These are phyloP conservation scores for Pisolithus albus DNA, from an alignment of 768 basidiomycete species.

Conservation along the genomic window DNA sequence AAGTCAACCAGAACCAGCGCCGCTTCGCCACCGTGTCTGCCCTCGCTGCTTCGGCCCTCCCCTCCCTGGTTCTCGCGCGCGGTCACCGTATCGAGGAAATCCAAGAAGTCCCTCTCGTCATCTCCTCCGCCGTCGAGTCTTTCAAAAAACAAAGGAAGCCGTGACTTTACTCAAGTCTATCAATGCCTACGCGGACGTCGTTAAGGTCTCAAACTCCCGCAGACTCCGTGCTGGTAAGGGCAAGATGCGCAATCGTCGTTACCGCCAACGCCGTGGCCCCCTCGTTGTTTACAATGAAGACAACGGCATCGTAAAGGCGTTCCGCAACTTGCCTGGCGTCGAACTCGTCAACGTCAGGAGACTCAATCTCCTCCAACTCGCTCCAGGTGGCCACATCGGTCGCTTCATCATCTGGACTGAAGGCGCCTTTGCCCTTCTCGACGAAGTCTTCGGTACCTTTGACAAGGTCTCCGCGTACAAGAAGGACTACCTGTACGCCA, in stretches of 20 bases:
- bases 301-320: constrained; percentile 94
- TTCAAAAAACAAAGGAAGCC: constrained; percentile 94
- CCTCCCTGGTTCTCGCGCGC: constrained; percentile 93
- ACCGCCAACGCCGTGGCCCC: constrained; percentile 95
- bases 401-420: constrained; percentile 99
- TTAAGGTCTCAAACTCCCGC: constrained; percentile 96
- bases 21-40: constrained; percentile 97
- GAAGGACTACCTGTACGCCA: constrained; percentile 77
- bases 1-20: constrained; percentile 98
- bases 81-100: constrained; percentile 98
- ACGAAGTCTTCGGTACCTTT: constrained; percentile 92
- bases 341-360: constrained; percentile 92
- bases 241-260: constrained; percentile 93
- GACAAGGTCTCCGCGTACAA: constrained; percentile 82
- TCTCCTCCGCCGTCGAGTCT: constrained; percentile 72
- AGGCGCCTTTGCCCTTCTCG: constrained; percentile 85
- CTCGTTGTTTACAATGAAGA: constrained; percentile 97
- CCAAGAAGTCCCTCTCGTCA: constrained; percentile 92
- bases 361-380: constrained; percentile 97
- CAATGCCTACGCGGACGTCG: constrained; percentile 84
- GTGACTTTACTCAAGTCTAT: constrained; percentile 87
- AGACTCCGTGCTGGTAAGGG: constrained; percentile 97
- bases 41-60: constrained; percentile 94
- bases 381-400: constrained; percentile 98
- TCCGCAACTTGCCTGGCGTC: constrained; percentile 98